Conservation (phyloP, 2,329 filamentous ascomycete genomes). For the Fusarium staphyleae region DNA sequence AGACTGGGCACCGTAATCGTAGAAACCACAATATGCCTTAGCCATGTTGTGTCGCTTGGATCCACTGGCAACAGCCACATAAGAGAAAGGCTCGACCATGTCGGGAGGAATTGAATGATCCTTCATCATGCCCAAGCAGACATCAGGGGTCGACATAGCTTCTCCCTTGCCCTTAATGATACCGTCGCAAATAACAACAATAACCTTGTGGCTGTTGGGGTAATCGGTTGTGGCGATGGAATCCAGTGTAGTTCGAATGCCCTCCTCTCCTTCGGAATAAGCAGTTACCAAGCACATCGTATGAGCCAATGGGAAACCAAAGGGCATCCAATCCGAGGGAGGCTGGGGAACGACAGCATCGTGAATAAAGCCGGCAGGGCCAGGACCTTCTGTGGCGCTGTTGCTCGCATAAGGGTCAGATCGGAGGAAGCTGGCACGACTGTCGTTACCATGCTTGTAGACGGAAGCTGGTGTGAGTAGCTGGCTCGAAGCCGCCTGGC, state of each 20-base stretch:
- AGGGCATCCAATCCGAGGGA: constrained; percentile 95
- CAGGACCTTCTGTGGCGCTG: constrained; percentile 70
- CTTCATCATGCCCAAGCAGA: constrained; percentile 91
- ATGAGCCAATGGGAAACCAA: constrained; percentile 93
- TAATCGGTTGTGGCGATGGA: constrained; percentile 98
- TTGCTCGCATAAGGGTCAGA: constrained; percentile 62
- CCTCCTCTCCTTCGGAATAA: constrained; percentile 94
- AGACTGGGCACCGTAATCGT: constrained; percentile 88
- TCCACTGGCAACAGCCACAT: constrained; percentile 94
- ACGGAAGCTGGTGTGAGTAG: constrained; percentile 74
- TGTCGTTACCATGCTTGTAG: constrained; percentile 72
- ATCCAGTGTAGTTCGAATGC: constrained; percentile 91
- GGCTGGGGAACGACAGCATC: constrained; percentile 95
- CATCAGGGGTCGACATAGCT: constrained; percentile 84
- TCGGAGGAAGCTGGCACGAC: constrained; percentile 70
- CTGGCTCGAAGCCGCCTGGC: constrained; percentile 77
- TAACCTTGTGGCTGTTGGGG: constrained; percentile 97
- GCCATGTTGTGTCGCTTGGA: constrained; percentile 99
- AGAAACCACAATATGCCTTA: constrained; percentile 97
- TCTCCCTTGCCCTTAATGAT: constrained; percentile 97
- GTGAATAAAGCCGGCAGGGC: constrained; percentile 94
- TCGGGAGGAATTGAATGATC: constrained; percentile 82
- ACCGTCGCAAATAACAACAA: constrained; percentile 95
- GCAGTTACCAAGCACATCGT: constrained; percentile 93
- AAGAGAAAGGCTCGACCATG: constrained; percentile 89